Evolutionary conservation across 1,139 yeast genomes (phyloP).

Genomic region (Kodamaea anthophila): DNA sequence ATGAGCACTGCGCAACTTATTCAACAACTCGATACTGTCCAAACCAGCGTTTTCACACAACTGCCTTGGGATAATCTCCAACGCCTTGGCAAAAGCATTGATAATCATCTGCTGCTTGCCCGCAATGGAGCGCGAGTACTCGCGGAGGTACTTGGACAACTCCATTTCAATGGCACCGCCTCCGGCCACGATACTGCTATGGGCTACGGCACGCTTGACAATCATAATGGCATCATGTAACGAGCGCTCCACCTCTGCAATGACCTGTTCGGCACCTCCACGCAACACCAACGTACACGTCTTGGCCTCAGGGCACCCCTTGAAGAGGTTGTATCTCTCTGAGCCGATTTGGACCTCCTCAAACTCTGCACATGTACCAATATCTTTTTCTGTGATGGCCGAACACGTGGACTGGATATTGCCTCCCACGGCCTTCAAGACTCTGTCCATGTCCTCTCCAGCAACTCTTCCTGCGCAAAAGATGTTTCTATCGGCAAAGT

Average conservation of each 20-base stretch:
- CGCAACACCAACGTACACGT: constrained; percentile 90
- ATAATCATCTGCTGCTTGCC: constrained; percentile 94
- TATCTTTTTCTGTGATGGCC: constrained; percentile 57
- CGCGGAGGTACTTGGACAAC: constrained; percentile 80
- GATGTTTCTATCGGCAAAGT: constrained; percentile 90
- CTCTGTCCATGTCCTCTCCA: constrained; percentile 85
- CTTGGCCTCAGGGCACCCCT: constrained; percentile 87
- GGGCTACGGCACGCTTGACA: constrained; percentile 89
- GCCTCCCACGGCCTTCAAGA: constrained; percentile 92
- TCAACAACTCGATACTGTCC: constrained; percentile 89
- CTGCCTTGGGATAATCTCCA: constrained; percentile 95
- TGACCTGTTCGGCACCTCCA: constrained; percentile 98
- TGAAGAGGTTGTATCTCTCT: constrained; percentile 87
- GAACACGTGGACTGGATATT: constrained; percentile 82
- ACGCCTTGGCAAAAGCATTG: constrained; percentile 87
- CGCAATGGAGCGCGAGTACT: constrained; percentile 77
- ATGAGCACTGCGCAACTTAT: constrained; percentile 86
- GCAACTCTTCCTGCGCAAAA: constrained; percentile 98
- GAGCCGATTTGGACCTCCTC: constrained; percentile 96
- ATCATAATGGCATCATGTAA: constrained; percentile 98
- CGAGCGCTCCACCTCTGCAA: constrained; percentile 96
- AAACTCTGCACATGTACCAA: constrained; percentile 81
- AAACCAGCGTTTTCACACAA: constrained; percentile 97
- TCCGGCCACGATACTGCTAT: constrained; percentile 87
- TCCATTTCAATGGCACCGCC: constrained; percentile 99